Conservation (phyloP, 164 flowering plant genomes). For the Macadamia tetraphylla region DNA sequence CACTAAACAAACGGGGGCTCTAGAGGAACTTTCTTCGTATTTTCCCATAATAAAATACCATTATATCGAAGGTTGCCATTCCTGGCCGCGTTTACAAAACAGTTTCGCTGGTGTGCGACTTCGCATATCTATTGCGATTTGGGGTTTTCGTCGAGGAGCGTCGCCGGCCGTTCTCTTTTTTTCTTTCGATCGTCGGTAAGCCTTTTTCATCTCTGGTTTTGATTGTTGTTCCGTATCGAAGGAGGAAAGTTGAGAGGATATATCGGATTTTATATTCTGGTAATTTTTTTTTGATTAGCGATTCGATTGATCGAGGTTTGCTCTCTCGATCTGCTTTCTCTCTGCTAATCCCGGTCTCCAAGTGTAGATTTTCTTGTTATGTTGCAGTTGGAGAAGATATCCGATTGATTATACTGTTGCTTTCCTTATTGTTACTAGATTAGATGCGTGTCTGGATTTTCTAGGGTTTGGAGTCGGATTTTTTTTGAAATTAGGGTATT, state of each 20-base stretch:
- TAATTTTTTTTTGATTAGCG: neutral
- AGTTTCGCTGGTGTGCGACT: neutral
- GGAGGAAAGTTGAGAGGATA: neutral
- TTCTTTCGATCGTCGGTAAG: neutral
- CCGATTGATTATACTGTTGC: neutral
- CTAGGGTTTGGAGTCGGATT: slow-evolving; percentile 1
- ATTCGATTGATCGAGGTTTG: slow-evolving; percentile 3
- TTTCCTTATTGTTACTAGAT: neutral
- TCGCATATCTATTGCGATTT: neutral
- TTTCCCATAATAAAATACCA: no score
- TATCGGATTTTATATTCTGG: neutral
- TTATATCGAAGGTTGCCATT: no score
- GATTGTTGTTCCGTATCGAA: neutral
- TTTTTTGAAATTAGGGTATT: neutral
- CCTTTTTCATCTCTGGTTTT: neutral
- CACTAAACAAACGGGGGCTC: no score
- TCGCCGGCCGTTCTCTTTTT: slow-evolving; percentile 2
- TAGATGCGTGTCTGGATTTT: neutral
- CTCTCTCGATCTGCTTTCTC: neutral
- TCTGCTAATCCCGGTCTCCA: neutral
- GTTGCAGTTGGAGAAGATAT: neutral
- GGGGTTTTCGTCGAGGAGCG: neutral
- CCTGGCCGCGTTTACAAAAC: neutral
- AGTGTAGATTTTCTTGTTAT: neutral
- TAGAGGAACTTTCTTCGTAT: no score